These are phyloP conservation scores for Cryptococcus deneoformans DNA, from an alignment of 1,284 basidiomycete genomes.

Conservation along the genomic window DNA sequence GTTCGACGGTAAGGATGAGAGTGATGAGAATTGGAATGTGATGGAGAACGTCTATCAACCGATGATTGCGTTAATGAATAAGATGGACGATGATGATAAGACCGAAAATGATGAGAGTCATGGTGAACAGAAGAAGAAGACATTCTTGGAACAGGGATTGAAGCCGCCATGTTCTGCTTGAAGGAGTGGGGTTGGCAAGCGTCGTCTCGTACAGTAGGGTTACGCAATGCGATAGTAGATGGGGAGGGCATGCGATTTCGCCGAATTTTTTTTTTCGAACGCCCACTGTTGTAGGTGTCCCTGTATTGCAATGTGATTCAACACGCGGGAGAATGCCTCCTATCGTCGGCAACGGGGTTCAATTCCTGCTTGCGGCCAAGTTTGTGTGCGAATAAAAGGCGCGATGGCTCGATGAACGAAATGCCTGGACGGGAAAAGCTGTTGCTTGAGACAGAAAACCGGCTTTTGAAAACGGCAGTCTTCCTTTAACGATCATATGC, in stretches of 20 bases:
- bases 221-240: too few species aligned
- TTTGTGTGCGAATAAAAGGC: not conserved
- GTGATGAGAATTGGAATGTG: constrained; percentile 9
- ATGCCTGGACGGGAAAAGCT: too few species aligned
- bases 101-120: constrained; percentile 1
- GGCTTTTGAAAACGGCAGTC: too few species aligned
- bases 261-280: too few species aligned
- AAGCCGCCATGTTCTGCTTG: constrained; percentile 14
- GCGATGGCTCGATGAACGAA: too few species aligned
- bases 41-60: constrained; percentile 1
- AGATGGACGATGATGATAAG: not conserved
- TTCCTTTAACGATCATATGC: too few species aligned
- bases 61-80: not conserved
- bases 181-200: not conserved
- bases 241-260: too few species aligned
- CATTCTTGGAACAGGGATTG: constrained; percentile 17
- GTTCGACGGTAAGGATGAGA: constrained; percentile 12
- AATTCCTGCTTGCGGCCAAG: not conserved
- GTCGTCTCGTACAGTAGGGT: too few species aligned
- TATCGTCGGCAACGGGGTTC: not conserved
- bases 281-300: too few species aligned
- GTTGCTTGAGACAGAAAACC: too few species aligned
- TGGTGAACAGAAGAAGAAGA: constrained; percentile 3
- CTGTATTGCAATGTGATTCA: not conserved
- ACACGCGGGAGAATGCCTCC: not conserved